Conservation (phyloP, 192 early-diverging fungal species). For the Dissophora globulifera region DNA sequence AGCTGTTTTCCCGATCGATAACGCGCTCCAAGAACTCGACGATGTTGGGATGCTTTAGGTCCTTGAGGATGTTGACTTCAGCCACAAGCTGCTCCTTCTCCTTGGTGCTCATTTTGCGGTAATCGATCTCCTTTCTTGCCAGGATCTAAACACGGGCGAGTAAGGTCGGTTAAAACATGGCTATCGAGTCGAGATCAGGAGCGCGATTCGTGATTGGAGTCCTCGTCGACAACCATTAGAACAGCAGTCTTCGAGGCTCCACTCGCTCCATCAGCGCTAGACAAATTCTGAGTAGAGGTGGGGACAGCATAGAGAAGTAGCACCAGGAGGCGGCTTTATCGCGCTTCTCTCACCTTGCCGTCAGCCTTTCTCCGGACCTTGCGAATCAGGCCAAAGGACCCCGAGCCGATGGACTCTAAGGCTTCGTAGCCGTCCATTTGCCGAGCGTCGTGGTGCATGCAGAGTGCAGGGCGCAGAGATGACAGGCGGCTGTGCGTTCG, state of each 20-base stretch:
- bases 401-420: slow-evolving; percentile 73
- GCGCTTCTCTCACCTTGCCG: slow-evolving; percentile 62
- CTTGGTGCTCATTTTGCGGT: slow-evolving; percentile 76
- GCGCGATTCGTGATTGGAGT: too few relatives aligned
- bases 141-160: slow-evolving; percentile 58
- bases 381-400: slow-evolving; percentile 78
- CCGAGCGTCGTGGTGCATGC: slow-evolving; percentile 20
- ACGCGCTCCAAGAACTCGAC: slow-evolving; percentile 77
- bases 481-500: too few relatives aligned
- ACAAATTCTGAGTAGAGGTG: too few relatives aligned
- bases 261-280: too few relatives aligned
- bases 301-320: neutral
- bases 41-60: slow-evolving; percentile 78
- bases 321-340: neutral
- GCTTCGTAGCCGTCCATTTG: slow-evolving; percentile 66
- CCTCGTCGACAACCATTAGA: too few relatives aligned
- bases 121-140: slow-evolving; percentile 84
- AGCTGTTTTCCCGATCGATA: slow-evolving; percentile 70
- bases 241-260: too few relatives aligned
- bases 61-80: slow-evolving; percentile 79
- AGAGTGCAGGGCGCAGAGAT: neutral
- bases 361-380: slow-evolving; percentile 72
- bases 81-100: slow-evolving; percentile 79
- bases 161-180: neutral
- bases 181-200: too few relatives aligned